Evolutionary conservation across 164 flowering plant genomes (phyloP).

Genomic region (Santalum album): DNA sequence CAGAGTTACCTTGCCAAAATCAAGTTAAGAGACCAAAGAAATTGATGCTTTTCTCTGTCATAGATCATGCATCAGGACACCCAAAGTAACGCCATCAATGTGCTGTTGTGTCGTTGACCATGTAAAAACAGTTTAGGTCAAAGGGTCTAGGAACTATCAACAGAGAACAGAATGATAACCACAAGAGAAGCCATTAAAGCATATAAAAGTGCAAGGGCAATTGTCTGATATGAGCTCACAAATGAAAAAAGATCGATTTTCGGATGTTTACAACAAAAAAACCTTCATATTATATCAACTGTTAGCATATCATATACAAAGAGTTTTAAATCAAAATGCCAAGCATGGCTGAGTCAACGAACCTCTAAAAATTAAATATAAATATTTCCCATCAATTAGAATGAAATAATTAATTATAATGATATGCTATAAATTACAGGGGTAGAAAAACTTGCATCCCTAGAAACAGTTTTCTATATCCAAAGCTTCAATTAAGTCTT

Average conservation of each 20-base stretch:
- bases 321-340: constrained; percentile 3
- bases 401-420: constrained; percentile 1
- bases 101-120: no score
- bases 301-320: constrained; percentile 4
- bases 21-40: no score
- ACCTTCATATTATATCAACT: background rate
- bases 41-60: no score
- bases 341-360: constrained; percentile 1
- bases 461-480: background rate
- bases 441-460: background rate
- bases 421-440: constrained; percentile 8
- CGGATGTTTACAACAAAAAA: background rate
- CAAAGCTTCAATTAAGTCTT: background rate
- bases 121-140: no score
- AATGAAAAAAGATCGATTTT: no score
- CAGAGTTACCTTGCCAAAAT: no score
- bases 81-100: no score
- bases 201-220: background rate
- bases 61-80: no score
- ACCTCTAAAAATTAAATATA: background rate
- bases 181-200: no score
- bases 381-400: background rate
- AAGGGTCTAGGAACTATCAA: no score
- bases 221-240: background rate
- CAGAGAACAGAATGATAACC: no score